Evolutionary conservation across 2,329 filamentous ascomycete species (phyloP).

Genomic region (Cladosporium sp.): DNA sequence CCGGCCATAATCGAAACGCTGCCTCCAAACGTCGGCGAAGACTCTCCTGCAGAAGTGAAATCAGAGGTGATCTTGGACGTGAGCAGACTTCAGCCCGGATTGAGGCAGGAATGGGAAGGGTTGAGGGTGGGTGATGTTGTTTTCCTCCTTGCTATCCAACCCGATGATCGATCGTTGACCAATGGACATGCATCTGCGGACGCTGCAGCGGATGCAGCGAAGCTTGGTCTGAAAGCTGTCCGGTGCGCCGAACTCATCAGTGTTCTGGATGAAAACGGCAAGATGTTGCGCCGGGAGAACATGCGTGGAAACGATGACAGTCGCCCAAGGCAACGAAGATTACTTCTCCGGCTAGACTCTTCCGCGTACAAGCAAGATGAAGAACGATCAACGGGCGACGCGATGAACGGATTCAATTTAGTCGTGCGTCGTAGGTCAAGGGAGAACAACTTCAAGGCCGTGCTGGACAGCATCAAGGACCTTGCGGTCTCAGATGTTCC

Average conservation of each 20-base stretch:
- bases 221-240: conserved; percentile 62
- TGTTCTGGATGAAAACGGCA: conserved; percentile 78
- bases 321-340: conserved; percentile 56
- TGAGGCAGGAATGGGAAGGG: conserved; percentile 84
- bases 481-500: conserved; percentile 79
- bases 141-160: conserved; percentile 73
- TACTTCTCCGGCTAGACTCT: conserved; percentile 77
- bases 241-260: conserved; percentile 81
- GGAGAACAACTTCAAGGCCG: conserved; percentile 95
- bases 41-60: conserved; percentile 74
- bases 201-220: conserved; percentile 46
- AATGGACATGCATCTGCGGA: conserved; percentile 47
- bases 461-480: conserved; percentile 84
- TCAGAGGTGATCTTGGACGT: conserved; percentile 84
- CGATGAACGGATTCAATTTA: conserved; percentile 81
- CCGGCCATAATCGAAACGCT: conserved; percentile 82
- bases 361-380: conserved; percentile 71
- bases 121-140: conserved; percentile 82
- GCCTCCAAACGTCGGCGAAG: conserved; percentile 74
- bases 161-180: conserved; percentile 45
- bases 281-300: conserved; percentile 57
- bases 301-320: conserved; percentile 50
- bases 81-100: conserved; percentile 65
- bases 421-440: conserved; percentile 74
- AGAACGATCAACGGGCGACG: conserved; percentile 60